These are phyloP conservation scores for Prunus dulcis DNA, from an alignment of 306 rosid species.

Conservation along the genomic window DNA sequence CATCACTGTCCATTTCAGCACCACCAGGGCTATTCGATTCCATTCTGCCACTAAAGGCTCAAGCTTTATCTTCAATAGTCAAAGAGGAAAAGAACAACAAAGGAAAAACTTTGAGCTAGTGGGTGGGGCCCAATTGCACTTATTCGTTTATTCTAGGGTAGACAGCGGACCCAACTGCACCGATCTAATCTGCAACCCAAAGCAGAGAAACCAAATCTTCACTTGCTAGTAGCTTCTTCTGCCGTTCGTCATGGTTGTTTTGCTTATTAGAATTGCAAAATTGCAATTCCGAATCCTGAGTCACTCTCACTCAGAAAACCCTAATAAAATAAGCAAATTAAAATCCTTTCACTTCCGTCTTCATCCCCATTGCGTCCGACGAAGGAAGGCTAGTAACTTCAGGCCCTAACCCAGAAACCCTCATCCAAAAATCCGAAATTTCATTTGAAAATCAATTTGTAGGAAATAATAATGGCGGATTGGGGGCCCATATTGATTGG, in stretches of 20 bases:
- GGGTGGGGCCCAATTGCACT: not conserved
- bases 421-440: not conserved
- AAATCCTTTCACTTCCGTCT: not conserved
- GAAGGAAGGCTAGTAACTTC: not conserved
- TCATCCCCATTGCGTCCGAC: constrained; percentile 4
- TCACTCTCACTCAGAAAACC: constrained; percentile 12
- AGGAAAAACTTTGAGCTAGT: not conserved
- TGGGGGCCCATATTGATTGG: constrained; percentile 97
- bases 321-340: not conserved
- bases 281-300: constrained; percentile 21
- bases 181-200: not conserved
- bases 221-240: not conserved
- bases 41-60: not conserved
- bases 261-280: not conserved
- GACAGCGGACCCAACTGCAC: not conserved
- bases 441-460: not conserved
- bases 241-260: not conserved
- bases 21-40: not conserved
- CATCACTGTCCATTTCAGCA: not conserved
- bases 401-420: not conserved
- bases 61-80: not conserved
- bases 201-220: not conserved
- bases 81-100: not conserved
- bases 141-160: constrained; percentile 9
- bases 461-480: constrained; percentile 56